Percentiles rank a stretch among this genome's conserved stretches.
Conservation (phyloP, 2,329 filamentous ascomycete genomes). For the Epichloe glyceriae region DNA sequence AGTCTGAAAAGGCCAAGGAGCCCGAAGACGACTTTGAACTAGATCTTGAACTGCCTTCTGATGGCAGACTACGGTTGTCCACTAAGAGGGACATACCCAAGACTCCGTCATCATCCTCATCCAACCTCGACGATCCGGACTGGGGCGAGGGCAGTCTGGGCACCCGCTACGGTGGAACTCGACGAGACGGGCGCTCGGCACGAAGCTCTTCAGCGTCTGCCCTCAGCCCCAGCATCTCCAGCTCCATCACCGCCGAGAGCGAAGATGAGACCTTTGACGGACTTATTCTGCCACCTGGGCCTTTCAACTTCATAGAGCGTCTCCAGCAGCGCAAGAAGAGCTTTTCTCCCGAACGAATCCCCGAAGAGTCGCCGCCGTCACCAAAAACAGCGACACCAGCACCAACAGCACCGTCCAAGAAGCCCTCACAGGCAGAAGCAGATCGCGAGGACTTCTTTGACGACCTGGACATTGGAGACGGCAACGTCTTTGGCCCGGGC, state of each 20-base stretch:
- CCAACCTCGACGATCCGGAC: constrained; percentile 65
- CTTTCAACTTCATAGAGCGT: constrained; percentile 69
- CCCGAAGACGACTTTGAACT: constrained; percentile 56
- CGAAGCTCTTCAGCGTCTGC: constrained; percentile 80
- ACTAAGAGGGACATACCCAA: constrained; percentile 48
- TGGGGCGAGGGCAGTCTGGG: constrained; percentile 91
- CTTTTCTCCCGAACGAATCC: constrained; percentile 38
- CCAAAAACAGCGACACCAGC: neutral
- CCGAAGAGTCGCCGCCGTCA: constrained; percentile 19
- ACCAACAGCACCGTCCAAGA: constrained; percentile 11
- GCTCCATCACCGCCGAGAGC: constrained; percentile 81
- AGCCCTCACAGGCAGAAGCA: constrained; percentile 22
- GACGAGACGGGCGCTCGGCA: constrained; percentile 63
- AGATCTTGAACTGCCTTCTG: constrained; percentile 58
- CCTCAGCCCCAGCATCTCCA: constrained; percentile 84
- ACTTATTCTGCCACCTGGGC: constrained; percentile 71
- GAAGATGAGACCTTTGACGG: constrained; percentile 88
- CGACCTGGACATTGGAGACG: constrained; percentile 76
- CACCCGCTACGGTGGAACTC: constrained; percentile 77
- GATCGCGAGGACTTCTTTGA: constrained; percentile 70
- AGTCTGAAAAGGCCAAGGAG: constrained; percentile 20
- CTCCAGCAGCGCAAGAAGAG: constrained; percentile 58
- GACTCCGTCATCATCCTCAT: constrained; percentile 33
- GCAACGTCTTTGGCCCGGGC: constrained; percentile 64
- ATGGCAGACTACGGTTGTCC: constrained; percentile 53